Percentiles rank a stretch among this genome's conserved stretches.
Conservation (phyloP, 371 early-diverging fungal genomes). For the Zychaea mexicana region DNA sequence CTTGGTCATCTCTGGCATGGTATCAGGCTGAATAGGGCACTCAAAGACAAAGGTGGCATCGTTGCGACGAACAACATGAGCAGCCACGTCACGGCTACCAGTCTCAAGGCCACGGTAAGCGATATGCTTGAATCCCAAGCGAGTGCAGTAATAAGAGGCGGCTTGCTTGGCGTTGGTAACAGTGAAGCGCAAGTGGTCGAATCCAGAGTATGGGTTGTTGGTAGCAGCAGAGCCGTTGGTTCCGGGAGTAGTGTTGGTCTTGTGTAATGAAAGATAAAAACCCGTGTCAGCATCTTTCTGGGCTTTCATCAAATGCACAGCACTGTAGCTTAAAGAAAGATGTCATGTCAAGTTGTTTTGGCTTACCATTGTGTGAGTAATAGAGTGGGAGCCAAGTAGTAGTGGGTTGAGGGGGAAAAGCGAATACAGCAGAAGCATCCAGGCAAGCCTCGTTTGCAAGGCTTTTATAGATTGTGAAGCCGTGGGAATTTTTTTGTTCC, state of each 20-base stretch:
- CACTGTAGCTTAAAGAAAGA: too few relatives aligned
- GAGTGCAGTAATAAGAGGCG: conserved; percentile 86
- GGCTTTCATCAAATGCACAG: too few relatives aligned
- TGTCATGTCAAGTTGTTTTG: too few relatives aligned
- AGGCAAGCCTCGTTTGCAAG: too few relatives aligned
- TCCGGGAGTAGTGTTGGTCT: background rate
- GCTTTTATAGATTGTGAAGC: background rate
- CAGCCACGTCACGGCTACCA: conserved; percentile 82
- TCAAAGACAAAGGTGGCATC: conserved; percentile 87
- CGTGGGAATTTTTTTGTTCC: background rate
- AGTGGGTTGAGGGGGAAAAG: too few relatives aligned
- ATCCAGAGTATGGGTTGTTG: conserved; percentile 46
- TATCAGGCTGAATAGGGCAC: conserved; percentile 88
- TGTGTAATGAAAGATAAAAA: too few relatives aligned
- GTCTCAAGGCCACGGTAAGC: conserved; percentile 97
- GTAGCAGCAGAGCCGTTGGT: background rate
- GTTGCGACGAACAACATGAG: conserved; percentile 87
- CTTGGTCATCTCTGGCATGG: conserved; percentile 67
- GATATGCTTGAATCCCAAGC: conserved; percentile 89
- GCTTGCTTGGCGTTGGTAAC: conserved; percentile 96
- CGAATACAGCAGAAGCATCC: too few relatives aligned
- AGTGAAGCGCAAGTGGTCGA: conserved; percentile 84
- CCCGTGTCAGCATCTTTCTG: too few relatives aligned
- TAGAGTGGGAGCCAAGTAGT: too few relatives aligned
- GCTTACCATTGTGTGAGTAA: too few relatives aligned